These are phyloP conservation scores for Lentinula lateritia DNA, from an alignment of 768 basidiomycete genomes.

Conservation along the genomic window DNA sequence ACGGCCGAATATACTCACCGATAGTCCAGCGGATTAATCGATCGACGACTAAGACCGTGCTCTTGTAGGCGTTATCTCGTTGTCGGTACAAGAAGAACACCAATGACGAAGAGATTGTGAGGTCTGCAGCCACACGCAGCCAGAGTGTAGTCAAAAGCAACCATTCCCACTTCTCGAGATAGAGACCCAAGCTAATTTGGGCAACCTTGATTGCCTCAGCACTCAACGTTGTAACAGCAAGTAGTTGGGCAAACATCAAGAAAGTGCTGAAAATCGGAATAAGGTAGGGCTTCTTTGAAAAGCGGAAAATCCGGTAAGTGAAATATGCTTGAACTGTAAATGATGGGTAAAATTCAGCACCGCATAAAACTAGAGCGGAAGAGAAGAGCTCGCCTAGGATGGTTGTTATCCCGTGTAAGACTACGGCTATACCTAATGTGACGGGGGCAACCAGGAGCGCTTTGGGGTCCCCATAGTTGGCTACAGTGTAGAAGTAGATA, in stretches of 20 bases:
- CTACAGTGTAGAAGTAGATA: conserved; percentile 1
- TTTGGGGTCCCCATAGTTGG: neutral
- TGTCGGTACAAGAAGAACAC: neutral
- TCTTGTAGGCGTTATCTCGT: conserved; percentile 1
- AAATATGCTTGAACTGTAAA: conserved; percentile 2
- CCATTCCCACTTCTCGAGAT: conserved; percentile 6
- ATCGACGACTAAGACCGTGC: conserved; percentile 1
- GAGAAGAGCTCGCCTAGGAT: neutral
- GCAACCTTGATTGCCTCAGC: conserved; percentile 1
- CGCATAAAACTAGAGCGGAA: neutral
- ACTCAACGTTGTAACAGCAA: neutral
- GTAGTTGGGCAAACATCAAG: conserved; percentile 2
- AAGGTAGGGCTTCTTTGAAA: neutral
- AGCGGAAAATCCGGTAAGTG: conserved; percentile 1
- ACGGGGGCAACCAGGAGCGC: neutral
- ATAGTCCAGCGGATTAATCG: neutral
- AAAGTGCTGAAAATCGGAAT: conserved; percentile 1
- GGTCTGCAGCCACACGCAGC: conserved; percentile 3
- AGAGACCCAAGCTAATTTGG: neutral
- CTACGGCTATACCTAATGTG: neutral
- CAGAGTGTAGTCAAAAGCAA: neutral
- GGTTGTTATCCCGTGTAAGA: neutral
- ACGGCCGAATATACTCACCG: neutral
- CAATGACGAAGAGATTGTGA: neutral
- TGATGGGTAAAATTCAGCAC: neutral